Evolutionary conservation across 2,329 filamentous ascomycete species (phyloP).

Genomic region (Paecilomyces formosus): DNA sequence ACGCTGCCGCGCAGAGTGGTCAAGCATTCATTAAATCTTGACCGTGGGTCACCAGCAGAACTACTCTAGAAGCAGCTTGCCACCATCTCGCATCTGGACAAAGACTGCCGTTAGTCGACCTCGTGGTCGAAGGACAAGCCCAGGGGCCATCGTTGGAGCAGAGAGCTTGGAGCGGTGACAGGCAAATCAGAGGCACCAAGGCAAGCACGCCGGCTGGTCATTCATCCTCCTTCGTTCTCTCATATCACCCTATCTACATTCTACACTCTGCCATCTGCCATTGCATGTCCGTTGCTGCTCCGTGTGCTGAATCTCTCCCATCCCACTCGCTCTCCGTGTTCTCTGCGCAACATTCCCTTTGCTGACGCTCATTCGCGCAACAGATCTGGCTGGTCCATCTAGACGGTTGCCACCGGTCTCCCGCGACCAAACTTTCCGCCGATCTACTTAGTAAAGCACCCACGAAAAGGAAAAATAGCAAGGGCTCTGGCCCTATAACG

Average conservation of each 20-base stretch:
- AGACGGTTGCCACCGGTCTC: background rate
- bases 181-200: conserved; percentile 14
- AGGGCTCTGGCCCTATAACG: background rate
- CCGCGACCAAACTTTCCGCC: background rate
- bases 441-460: background rate
- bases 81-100: background rate
- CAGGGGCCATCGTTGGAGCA: background rate
- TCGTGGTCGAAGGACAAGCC: no score
- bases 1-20: background rate
- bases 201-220: conserved; percentile 9
- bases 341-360: background rate
- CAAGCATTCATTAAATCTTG: background rate
- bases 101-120: background rate
- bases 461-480: background rate
- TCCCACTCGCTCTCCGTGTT: background rate
- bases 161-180: background rate
- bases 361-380: background rate
- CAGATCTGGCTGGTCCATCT: background rate
- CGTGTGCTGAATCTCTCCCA: background rate
- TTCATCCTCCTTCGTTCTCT: background rate
- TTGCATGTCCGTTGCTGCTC: background rate
- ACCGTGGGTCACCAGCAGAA: background rate
- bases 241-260: background rate
- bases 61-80: background rate
- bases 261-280: background rate